Evolutionary conservation across 495 filamentous ascomycete genomes (phyloP).

Genomic region (Entonaema liquescens): DNA sequence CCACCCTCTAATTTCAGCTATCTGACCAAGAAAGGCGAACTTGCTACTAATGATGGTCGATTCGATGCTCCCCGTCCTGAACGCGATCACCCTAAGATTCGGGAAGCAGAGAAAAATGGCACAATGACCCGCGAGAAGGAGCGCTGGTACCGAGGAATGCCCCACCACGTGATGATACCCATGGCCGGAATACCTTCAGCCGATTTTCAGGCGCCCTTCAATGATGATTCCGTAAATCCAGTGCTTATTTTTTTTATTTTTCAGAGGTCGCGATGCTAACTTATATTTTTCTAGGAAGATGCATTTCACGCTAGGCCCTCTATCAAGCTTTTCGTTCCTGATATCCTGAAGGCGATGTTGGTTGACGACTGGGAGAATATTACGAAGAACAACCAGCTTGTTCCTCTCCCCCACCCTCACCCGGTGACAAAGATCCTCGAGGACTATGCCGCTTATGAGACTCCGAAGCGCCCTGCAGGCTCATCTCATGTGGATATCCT

Average conservation of each 20-base stretch:
- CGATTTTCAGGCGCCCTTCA: conserved; percentile 19
- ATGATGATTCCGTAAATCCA: conserved; percentile 10
- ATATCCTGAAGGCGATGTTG: conserved; percentile 85
- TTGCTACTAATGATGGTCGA: conserved; percentile 11
- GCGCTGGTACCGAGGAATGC: conserved; percentile 37
- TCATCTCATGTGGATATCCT: conserved; percentile 82
- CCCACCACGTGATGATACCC: conserved; percentile 25
- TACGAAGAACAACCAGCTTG: conserved; percentile 90
- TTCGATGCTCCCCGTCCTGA: conserved; percentile 7
- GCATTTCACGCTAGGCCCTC: conserved; percentile 79
- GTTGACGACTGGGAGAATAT: conserved; percentile 99
- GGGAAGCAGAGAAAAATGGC: conserved; percentile 11
- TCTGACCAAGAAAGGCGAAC: conserved; percentile 1
- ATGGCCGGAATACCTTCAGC: conserved; percentile 45
- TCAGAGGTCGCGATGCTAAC: conserved; percentile 38
- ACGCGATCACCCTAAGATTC: conserved; percentile 37
- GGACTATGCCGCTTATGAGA: conserved; percentile 76
- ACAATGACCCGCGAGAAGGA: conserved; percentile 15
- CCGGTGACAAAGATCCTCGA: conserved; percentile 80
- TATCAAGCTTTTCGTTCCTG: conserved; percentile 82
- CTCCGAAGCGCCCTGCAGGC: conserved; percentile 67
- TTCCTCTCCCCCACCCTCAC: conserved; percentile 78
- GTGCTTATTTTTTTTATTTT: neutral
- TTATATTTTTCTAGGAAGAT: conserved; percentile 72
- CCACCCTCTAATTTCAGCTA: conserved; percentile 43